These are phyloP conservation scores for Lablab purpureus DNA, from an alignment of 306 rosid genomes.

Conservation along the genomic window DNA sequence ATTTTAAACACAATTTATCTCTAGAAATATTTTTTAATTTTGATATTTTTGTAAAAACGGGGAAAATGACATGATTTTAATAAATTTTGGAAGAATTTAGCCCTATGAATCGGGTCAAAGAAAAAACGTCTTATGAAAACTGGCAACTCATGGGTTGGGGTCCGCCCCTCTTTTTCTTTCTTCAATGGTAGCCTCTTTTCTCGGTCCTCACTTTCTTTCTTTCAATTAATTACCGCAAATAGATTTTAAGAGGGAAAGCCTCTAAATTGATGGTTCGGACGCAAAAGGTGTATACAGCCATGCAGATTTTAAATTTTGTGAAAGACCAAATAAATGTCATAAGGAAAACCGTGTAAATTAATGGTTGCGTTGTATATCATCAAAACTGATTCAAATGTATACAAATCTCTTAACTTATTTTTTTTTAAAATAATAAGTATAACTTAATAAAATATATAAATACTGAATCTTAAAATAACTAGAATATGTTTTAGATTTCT, in stretches of 20 bases:
- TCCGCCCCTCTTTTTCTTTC: not conserved
- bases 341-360: not conserved
- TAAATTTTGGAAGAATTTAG: too few relatives aligned
- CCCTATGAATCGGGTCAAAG: not conserved
- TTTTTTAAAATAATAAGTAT: too few relatives aligned
- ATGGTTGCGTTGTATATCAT: not conserved
- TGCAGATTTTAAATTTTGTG: too few relatives aligned
- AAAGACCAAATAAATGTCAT: not conserved
- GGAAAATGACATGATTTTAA: too few relatives aligned
- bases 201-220: not conserved
- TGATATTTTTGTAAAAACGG: too few relatives aligned
- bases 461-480: too few relatives aligned
- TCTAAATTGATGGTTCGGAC: not conserved
- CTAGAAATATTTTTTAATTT: too few relatives aligned
- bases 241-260: not conserved
- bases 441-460: too few relatives aligned
- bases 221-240: not conserved
- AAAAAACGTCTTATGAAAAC: not conserved
- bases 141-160: conserved; percentile 7
- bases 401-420: too few relatives aligned
- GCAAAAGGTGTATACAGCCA: not conserved
- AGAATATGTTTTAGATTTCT: too few relatives aligned
- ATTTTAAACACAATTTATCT: too few relatives aligned
- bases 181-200: not conserved
- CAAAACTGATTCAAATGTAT: not conserved